Conservation (phyloP, 441 rosid species). For the Breynia disticha region DNA sequence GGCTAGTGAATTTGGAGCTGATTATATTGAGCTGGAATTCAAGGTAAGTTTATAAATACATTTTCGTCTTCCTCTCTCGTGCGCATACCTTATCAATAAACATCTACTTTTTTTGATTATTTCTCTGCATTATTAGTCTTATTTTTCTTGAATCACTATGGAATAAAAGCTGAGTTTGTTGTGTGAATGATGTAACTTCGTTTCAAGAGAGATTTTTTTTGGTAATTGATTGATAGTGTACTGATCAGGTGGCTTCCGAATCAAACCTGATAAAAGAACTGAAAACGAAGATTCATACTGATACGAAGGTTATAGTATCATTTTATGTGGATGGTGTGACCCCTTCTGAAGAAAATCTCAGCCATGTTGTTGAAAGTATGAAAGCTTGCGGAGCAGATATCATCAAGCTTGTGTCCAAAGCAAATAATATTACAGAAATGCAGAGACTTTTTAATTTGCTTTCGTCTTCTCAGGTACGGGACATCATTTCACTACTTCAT, state of each 20-base stretch:
- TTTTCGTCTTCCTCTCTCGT: no score
- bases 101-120: no score
- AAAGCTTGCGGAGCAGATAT: constrained; percentile 74
- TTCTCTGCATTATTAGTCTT: no score
- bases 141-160: no score
- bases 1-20: constrained; percentile 86
- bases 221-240: neutral
- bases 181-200: neutral
- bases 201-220: neutral
- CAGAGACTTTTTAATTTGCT: constrained; percentile 63
- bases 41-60: constrained; percentile 38
- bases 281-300: constrained; percentile 46
- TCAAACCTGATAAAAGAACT: constrained; percentile 27
- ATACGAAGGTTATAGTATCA: constrained; percentile 55
- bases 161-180: no score
- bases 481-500: no score
- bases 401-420: constrained; percentile 71
- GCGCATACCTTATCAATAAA: no score
- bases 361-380: constrained; percentile 49
- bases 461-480: constrained; percentile 50
- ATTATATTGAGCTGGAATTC: constrained; percentile 83
- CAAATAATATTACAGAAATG: constrained; percentile 63
- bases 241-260: constrained; percentile 63
- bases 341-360: constrained; percentile 65
- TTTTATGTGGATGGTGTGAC: constrained; percentile 59